Base-by-base conservation (phyloP, 2,329 filamentous ascomycete species). In the Penicillium sp. region DNA sequence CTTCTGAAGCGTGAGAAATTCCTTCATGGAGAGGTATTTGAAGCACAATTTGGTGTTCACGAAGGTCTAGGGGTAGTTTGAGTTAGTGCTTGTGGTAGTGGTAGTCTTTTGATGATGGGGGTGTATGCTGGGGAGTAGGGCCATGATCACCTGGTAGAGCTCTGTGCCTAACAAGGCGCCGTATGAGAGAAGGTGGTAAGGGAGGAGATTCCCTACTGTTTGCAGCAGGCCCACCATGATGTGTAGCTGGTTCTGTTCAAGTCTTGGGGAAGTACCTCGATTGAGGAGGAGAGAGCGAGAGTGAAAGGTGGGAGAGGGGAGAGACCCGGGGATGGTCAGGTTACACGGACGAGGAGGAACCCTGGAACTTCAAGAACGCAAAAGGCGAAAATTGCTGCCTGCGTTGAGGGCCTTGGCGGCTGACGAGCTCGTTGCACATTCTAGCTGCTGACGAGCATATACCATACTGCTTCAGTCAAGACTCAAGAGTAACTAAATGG, bases 11-110 rank as follows among this genome's bases (percentile, higher is more conserved):
- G 51, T 62, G 7, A 72, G 72, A 48, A 79, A 78, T 1, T 71
- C 63, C 1, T 69, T 65, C 45, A 67, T 66, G 0, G 75, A 70
- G 5, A 77, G 69, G 5, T 60, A 61, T 46, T 61, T 61, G 53
- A 70, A 71, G 19, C 71, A 67, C 16, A 78, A 57, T 57, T 75
- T 78, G 1, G 73, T 75, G 49, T 76, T 71, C 33, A 76, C 54
- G 48, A 78, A 76, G 55, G 62, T 75, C 59, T 77, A 63, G 49
- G n/a, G n/a, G n/a, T n/a, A n/a, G n/a, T n/a, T 14, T 23, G 2
- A 11, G 16, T 46, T 37, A 16, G 37, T 45, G n/a, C n/a, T n/a
- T n/a, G n/a, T n/a, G n/a, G n/a, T n/a, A n/a, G n/a, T n/a, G n/a
- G n/a, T n/a, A n/a, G n/a, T n/a, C n/a, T n/a, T n/a, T n/a, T n/a